Percentiles rank a stretch among this genome's conserved stretches.
Conservation (phyloP, 805 yeast genomes). For the Tetrapisispora taiwanensis region DNA sequence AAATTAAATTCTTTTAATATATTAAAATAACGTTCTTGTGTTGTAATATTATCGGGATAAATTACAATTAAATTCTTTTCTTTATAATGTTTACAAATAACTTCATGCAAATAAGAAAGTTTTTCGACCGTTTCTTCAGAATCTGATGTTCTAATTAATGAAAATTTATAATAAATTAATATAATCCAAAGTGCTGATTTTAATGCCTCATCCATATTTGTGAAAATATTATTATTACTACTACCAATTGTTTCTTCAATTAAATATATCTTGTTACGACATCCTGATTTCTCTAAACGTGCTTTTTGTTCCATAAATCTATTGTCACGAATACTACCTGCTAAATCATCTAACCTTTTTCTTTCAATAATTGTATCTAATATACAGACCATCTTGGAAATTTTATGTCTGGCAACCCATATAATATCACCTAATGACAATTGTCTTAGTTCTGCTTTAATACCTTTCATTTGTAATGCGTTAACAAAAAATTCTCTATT, state of each 20-base stretch:
- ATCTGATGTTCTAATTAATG: constrained; percentile 54
- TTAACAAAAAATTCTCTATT: constrained; percentile 64
- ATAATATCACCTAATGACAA: constrained; percentile 78
- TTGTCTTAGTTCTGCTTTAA: constrained; percentile 43
- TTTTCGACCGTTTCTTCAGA: constrained; percentile 61
- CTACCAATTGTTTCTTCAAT: constrained; percentile 61
- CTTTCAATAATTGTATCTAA: constrained; percentile 83
- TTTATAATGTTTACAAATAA: constrained; percentile 38
- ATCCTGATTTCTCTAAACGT: constrained; percentile 59
- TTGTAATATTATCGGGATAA: constrained; percentile 40
- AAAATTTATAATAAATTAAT: constrained; percentile 55
- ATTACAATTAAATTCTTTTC: constrained; percentile 37
- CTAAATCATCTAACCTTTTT: constrained; percentile 80
- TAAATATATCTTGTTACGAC: constrained; percentile 59
- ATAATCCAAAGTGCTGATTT: constrained; percentile 69
- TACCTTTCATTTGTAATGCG: constrained; percentile 40
- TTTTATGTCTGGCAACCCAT: constrained; percentile 72
- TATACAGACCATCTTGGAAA: constrained; percentile 51
- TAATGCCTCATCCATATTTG: constrained; percentile 49
- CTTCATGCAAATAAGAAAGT: constrained; percentile 35
- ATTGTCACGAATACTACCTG: constrained; percentile 75
- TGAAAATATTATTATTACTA: constrained; percentile 21
- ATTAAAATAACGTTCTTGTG: constrained; percentile 41
- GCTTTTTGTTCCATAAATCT: constrained; percentile 80
- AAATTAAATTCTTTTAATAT: constrained; percentile 35